Base-by-base conservation (phyloP, 2,329 filamentous ascomycete species). In the Paraphoma chrysanthemicola region DNA sequence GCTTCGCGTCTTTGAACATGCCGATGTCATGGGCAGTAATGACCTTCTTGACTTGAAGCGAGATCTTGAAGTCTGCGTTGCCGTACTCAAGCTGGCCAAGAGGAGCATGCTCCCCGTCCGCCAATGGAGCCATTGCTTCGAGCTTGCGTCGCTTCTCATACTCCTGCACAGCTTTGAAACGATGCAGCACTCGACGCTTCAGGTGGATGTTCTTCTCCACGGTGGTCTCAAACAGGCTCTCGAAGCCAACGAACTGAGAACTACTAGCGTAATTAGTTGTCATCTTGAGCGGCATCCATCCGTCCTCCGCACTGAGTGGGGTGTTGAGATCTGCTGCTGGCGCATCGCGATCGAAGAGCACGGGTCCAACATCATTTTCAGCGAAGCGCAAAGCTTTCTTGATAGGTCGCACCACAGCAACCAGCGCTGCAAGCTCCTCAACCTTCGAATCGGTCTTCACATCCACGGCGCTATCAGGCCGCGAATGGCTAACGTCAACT, bases 1-100 rank as follows among this genome's bases (percentile, higher is more conserved):
- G 36, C 33, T 43, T 48, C 11, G 53, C 43, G 31, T 57, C 43
- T 17, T 55, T 46, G n/a, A 51, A 10, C 18, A 39, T 57, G n/a
- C 61, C 61, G 31, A 63, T 51, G 9, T 63, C 46, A 33, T 51
- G 6, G 1, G 47, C 17, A 16, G 44, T 53, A 41, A 62, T 59
- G 39, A 51, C n/a, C 4, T 31, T 18, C 1, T 43, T 44, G 14
- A 41, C 48, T 23, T 56, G 53, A 1, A 63, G 47, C 14, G 51
- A 48, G 33, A 63, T 52, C 54, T 53, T 61, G 50, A 45, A 46
- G 44, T 54, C 42, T 10, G 39, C 46, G 33, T 59, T 63, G 28
- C 61, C 61, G 38, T 63, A 63, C 29, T 59, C 51, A 4, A 62
- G 47, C 36, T 63, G 61, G 17, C 55, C 53, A 4, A 57, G 44